A percentile compares a stretch with the other conserved stretches of the same genome.
Evolutionary conservation across 352 stramenopile species (phyloP).

Genomic region (Globisporangium yorkense): DNA sequence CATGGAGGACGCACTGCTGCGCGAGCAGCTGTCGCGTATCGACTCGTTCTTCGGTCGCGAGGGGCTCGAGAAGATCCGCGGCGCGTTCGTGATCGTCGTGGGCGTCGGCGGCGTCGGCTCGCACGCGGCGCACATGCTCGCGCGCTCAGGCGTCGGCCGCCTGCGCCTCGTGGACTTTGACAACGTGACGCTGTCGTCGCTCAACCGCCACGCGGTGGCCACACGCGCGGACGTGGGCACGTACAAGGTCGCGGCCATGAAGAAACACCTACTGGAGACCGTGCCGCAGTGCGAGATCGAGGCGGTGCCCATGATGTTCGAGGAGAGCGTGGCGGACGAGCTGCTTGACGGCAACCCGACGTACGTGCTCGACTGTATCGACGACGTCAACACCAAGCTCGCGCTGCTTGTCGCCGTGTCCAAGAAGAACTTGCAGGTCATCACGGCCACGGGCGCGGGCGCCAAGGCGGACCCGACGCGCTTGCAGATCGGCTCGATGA

Average conservation of each 20-base stretch:
- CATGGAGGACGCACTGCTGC: conserved; percentile 45
- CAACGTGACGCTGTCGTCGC: conserved; percentile 97
- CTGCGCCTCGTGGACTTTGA: conserved; percentile 99
- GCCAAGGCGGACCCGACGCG: conserved; percentile 96
- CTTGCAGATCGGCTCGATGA: conserved; percentile 95
- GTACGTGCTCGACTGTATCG: conserved; percentile 98
- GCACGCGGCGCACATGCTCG: conserved; percentile 97
- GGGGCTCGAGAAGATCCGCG: conserved; percentile 85
- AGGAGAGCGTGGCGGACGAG: conserved; percentile 57
- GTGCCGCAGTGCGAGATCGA: conserved; percentile 87
- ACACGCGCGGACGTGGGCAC: conserved; percentile 94
- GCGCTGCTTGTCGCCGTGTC: conserved; percentile 91
- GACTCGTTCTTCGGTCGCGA: conserved; percentile 93
- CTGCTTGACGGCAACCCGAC: conserved; percentile 86
- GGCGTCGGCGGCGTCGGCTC: conserved; percentile 96
- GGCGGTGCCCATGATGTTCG: conserved; percentile 89
- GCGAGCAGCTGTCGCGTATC: conserved; percentile 91
- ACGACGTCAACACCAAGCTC: conserved; percentile 98
- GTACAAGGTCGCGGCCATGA: conserved; percentile 89
- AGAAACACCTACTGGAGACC: conserved; percentile 67
- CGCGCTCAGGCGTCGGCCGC: conserved; percentile 90
- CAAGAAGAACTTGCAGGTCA: conserved; percentile 68
- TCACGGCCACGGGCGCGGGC: conserved; percentile 89
- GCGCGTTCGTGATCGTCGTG: conserved; percentile 92
- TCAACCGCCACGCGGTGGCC: conserved; percentile 98